Evolutionary conservation across 1,284 basidiomycete genomes (phyloP), one percentile per base, ranked within the genome.

Genomic region (Leccinum holopus): DNA sequence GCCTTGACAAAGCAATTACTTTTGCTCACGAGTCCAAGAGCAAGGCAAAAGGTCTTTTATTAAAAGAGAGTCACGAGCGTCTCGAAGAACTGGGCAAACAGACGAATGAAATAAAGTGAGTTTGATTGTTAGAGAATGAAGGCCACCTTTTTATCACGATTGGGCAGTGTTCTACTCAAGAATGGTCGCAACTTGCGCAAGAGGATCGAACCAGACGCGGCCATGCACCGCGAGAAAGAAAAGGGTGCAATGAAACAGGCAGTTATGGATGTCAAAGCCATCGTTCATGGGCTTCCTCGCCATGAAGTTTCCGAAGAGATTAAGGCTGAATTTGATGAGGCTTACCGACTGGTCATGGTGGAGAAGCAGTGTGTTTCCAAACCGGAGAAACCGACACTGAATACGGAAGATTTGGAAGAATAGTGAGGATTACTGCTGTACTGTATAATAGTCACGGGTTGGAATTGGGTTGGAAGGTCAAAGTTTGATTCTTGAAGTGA

Each of bases 1-100:
- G 77, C 62, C 74, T 86, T 18, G 78, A 84, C 28, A 67, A 71
- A 21, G 71, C 77, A 10, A 70, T 75, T 10, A 58, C 65, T 1
- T 60, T 73, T 25, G 67, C 76, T 2, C 63, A 71, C 39, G 64
- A 70, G 2, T 66, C 67, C n/a, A 83, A 81, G 68, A 68, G 52
- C 9, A 65, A 68, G 25, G 76, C 73, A 2, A 81, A 77, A 65
- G 69, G 75, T 54, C 71, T 75, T 16, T 65, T 79, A 12, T 67
- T 32, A 18, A 62, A 68, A 12, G 76, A 68, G 16, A 57, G 67
- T 32, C 74, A 79, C 44, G 51, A 69, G 5, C 70, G 75, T 66
- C 68, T 78, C 12, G 77, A 82, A 61, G 74, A 74, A 37, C 58
- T 79, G 12, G 71, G 72, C 14, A 72, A 69, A 33, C 72, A 70